Evolutionary conservation across 108 stramenopile species (phyloP), one percentile per base, ranked within the genome.

Genomic region (Fistulifera solaris): DNA sequence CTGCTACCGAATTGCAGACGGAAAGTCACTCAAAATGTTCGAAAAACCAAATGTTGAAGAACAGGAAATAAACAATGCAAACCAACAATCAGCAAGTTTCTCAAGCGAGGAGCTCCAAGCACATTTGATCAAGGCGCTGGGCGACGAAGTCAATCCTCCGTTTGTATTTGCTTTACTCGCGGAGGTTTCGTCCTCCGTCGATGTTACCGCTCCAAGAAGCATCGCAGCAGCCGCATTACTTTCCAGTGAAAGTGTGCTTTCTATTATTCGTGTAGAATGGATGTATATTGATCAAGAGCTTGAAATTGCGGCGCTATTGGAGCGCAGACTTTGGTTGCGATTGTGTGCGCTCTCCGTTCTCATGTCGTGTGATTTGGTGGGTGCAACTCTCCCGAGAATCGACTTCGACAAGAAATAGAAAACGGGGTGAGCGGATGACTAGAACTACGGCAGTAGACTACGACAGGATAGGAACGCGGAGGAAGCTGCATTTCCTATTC

Each of bases 101-200:
- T 52, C 59, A 18, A 46, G 47, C 40, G 44, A 45, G 16, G 11
- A 45, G 6, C 45, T 70, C 3, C 69, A 76, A 49, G 38, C 66
- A 14, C 60, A 66, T 60, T 54, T 76, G 25, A 62, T 69, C 2
- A 66, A 65, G 17, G 75, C 61, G 26, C 44, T 76, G 0, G 75
- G 75, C 28, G 70, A 76, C 53, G 70, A 76, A 43, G 66, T 63
- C 22, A 56, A 35, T 0, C 65, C 65, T 15, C 75, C 75, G 1
- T 55, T 19, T 21, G 58, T 67, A 0, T 62, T 58, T 54, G 62
- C 55, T 16, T 41, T 76, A 40, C 18, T 76, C 14, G 69, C 52
- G 19, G 35, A 61, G 39, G 59, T 76, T 1, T 45, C 44, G 7
- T 11, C 44, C 6, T 45, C 44, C 7, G 44, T 21, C 44, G 44